Evolutionary conservation across 371 early-diverging fungal genomes (phyloP), one percentile per base, ranked within the genome.

Genomic region (Basidiobolus heterosporus): DNA sequence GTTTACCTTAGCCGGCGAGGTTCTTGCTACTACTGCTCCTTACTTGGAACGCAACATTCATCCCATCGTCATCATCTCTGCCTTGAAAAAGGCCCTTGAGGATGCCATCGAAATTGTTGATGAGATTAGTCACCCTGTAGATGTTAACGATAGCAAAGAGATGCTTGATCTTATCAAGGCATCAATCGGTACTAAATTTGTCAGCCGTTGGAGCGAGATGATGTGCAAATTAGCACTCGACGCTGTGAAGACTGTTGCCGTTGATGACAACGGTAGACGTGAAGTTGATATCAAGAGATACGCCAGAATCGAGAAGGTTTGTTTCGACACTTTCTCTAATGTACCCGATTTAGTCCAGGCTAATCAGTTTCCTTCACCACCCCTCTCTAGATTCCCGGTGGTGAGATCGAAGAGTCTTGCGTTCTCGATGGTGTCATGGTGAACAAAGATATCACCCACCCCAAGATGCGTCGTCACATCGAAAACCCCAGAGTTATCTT

Each of bases 381-480:
- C 9, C 30, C 3, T 5, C 30, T 9, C 5, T 65, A 92, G 83
- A 86, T 99, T 50, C 92, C 98, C 24, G 99, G 98, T 46, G 98
- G 95, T 48, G 88, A 91, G 66, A 88, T 98, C 55, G 89, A 91
- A 58, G 86, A 96, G 51, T 92, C 84, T 46, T 66, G 78, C 49
- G 96, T 99, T n/a, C 68, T 99, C 61, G 91, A 98, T 61, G 99
- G 99, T 48, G 73, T 99, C 53, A 91, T 98, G 78, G 54, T 99
- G 51, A 98, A 98, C 79, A 99, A 99, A 81, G 98, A 96, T 65
- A 88, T 99, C 17, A 93, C 98, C 30, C 99, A 99, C 67, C 88
- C 98, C 54, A 91, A 94, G 72, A 99, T 99, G 99, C 87, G 98
- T 55, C 87, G 95, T 49, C 74, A 73, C 48, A 98, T 99, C 50